Evolutionary conservation across 2,329 filamentous ascomycete species (phyloP).

Genomic region (Alternaria hordeiaustralica): DNA sequence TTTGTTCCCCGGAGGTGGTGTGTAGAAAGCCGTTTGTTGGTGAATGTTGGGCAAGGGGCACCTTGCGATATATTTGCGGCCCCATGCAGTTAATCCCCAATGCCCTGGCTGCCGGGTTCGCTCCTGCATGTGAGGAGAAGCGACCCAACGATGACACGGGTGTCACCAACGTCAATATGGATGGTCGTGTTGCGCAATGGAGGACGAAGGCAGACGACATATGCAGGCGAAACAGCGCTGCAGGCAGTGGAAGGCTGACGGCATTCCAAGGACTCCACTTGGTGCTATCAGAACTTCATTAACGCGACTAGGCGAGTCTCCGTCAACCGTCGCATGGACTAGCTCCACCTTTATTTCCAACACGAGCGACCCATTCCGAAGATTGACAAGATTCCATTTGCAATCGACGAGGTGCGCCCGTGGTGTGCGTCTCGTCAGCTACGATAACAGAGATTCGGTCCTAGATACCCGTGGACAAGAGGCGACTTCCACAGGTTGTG

Average conservation of each 20-base stretch:
- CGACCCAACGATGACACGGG: neutral
- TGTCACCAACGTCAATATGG: conserved; percentile 1
- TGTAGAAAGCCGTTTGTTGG: neutral
- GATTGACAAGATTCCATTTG: conserved; percentile 15
- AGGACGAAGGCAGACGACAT: conserved; percentile 4
- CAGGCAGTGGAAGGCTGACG: conserved; percentile 1
- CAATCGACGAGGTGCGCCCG: conserved; percentile 13
- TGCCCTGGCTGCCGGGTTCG: neutral
- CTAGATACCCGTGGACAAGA: conserved; percentile 6
- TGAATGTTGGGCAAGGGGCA: neutral
- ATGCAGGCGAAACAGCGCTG: conserved; percentile 7
- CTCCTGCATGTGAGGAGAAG: neutral
- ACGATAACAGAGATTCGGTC: conserved; percentile 14
- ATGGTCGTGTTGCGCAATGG: conserved; percentile 1
- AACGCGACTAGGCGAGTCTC: conserved; percentile 12
- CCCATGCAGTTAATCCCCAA: neutral
- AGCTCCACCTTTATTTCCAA: conserved; percentile 9
- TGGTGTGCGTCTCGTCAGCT: neutral
- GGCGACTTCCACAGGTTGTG: conserved; percentile 9
- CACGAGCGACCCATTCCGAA: neutral
- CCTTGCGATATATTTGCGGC: neutral
- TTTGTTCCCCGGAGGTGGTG: conserved; percentile 8
- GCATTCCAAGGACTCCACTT: conserved; percentile 5
- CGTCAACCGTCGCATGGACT: conserved; percentile 6
- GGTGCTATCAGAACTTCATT: conserved; percentile 11